Evolutionary conservation across 352 stramenopile genomes (phyloP).

Genomic region (Phytophthora cactorum): DNA sequence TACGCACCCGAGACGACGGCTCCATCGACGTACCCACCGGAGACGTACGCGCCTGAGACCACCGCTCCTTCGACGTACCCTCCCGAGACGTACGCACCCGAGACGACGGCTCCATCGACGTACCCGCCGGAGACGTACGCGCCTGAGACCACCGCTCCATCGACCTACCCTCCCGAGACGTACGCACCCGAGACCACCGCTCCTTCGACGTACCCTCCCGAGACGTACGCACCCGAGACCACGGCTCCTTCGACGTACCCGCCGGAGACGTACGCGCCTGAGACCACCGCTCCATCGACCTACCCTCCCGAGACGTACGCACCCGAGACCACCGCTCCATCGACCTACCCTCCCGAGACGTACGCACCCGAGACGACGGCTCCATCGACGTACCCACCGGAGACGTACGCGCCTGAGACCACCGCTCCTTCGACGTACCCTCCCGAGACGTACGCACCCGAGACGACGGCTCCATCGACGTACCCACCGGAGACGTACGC

Average conservation of each 20-base stretch:
- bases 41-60: not conserved
- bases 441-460: slow-evolving; percentile 14
- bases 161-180: not conserved
- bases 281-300: slow-evolving; percentile 4
- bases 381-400: slow-evolving; percentile 9
- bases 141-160: not conserved
- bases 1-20: not conserved
- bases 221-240: not conserved
- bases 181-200: not conserved
- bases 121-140: not conserved
- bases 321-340: not conserved
- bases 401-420: slow-evolving; percentile 11
- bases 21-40: not conserved
- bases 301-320: slow-evolving; percentile 2
- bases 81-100: not conserved
- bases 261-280: not conserved
- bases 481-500: slow-evolving; percentile 15
- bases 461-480: slow-evolving; percentile 7
- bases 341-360: slow-evolving; percentile 6
- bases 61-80: not conserved
- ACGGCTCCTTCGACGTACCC: not conserved
- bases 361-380: slow-evolving; percentile 9
- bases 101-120: not conserved
- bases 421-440: not conserved
- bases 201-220: not conserved